A percentile compares a stretch with the other conserved stretches of the same genome.
Evolutionary conservation across 345 rosid genomes (phyloP).

Genomic region (Aquilaria sinensis): DNA sequence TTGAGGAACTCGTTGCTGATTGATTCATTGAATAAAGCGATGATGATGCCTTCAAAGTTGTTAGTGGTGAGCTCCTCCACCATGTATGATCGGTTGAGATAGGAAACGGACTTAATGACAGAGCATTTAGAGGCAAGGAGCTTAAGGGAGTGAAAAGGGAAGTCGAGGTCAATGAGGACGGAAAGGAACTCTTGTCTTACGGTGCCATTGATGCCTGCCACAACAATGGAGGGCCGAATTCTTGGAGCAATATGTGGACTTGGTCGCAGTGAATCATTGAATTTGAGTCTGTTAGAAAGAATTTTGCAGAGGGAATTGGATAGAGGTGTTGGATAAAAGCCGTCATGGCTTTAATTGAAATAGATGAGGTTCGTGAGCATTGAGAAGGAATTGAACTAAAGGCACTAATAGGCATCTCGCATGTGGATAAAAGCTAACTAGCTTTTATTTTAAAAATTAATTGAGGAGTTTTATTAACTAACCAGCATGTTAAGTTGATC

Average conservation of each 20-base stretch:
- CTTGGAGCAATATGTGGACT: conserved; percentile 78
- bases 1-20: conserved; percentile 55
- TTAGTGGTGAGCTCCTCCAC: conserved; percentile 73
- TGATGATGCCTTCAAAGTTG: conserved; percentile 79
- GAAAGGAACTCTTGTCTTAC: conserved; percentile 91
- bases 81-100: conserved; percentile 49
- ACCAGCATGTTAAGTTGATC: too few species aligned
- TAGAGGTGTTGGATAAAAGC: conserved; percentile 25
- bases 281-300: conserved; percentile 19
- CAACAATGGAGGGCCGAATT: conserved; percentile 80
- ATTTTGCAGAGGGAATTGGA: conserved; percentile 28
- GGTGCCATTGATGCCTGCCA: conserved; percentile 90
- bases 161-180: conserved; percentile 75
- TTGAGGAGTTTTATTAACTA: too few species aligned
- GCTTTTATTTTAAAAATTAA: too few species aligned
- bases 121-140: conserved; percentile 96
- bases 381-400: background rate
- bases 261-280: conserved; percentile 23
- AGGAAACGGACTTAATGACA: conserved; percentile 61
- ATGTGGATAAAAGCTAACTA: too few species aligned
- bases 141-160: conserved; percentile 87
- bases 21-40: conserved; percentile 84
- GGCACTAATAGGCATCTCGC: too few species aligned
- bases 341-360: conserved; percentile 23
- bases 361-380: conserved; percentile 16